Evolutionary conservation across 768 basidiomycete genomes (phyloP), one percentile per base, ranked within the genome.

Genomic region (Chalciporus piperatus): DNA sequence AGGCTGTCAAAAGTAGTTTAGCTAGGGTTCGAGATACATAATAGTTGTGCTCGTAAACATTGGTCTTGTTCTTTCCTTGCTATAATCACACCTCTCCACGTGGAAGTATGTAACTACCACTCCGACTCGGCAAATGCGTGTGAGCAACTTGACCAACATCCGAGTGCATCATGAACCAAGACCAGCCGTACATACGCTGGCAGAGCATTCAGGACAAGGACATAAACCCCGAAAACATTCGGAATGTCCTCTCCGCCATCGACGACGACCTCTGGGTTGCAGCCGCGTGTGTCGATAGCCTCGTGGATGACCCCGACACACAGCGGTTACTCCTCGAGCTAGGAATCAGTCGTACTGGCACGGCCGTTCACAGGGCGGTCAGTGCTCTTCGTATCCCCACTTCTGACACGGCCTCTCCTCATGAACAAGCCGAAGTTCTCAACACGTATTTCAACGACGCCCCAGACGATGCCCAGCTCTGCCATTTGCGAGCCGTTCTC

Each of bases 241-340:
- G 72, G 20, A 61, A 78, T 20, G 60, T 76, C 17, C 76, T 94
- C 17, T 70, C 66, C 9, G 59, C 71, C 20, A 70, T 87, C 37
- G 68, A 72, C 38, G 83, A 92, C 60, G 86, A 93, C 66, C 69
- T 84, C 9, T 93, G 90, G 89, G 85, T 84, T 14, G 78, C 77
- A 33, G 81, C 85, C n/a, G 88, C 89, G 3, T 87, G 82, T 59
- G 71, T 75, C 22, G 89, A 91, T 70, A 76, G 85, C 50, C 67
- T 86, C 22, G 70, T 86, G n/a, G 74, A 85, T 54, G 74, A 83
- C 63, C 70, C 76, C 19, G 65, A 64, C 47, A 67, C 81, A 13
- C 84, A 91, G 56, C 74, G 74, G 45, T 72, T 72, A 9, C 72
- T 93, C 25, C 73, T 92, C 22, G 72, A 81, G 33, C 65, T 83